phyloP scores from a whole-genome alignment of 257 asterid genomes.

The Scutellaria barbata region DNA sequence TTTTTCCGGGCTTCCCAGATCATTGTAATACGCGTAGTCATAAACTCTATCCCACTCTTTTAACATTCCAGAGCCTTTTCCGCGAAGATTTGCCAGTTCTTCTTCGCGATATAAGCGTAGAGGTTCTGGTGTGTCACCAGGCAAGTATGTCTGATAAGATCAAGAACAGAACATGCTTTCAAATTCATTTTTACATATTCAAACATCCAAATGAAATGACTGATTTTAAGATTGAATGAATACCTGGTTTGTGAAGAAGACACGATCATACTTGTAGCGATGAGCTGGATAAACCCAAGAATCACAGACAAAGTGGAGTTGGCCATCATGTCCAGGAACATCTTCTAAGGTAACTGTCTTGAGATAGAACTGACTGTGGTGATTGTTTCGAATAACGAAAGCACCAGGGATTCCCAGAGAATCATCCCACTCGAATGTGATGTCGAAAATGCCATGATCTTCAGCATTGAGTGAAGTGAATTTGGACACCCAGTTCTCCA shows the following conservation, averaged over 20 bases:
- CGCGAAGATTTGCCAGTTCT: slow-evolving; percentile 73
- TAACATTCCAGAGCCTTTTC: slow-evolving; percentile 60
- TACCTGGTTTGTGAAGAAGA: slow-evolving; percentile 84
- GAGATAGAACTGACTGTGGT: slow-evolving; percentile 74
- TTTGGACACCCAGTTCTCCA: slow-evolving; percentile 70
- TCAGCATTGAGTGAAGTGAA: slow-evolving; percentile 61
- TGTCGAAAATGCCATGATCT: slow-evolving; percentile 51
- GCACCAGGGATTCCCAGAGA: slow-evolving; percentile 81
- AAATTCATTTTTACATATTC: too few species aligned
- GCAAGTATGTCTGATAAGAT: slow-evolving; percentile 63
- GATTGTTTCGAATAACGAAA: slow-evolving; percentile 63
- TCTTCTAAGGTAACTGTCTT: slow-evolving; percentile 61
- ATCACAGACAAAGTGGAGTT: slow-evolving; percentile 68
- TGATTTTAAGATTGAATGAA: neutral
- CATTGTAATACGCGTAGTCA: slow-evolving; percentile 87
- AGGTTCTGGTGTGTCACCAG: slow-evolving; percentile 67
- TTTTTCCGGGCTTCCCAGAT: slow-evolving; percentile 74
- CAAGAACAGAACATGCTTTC: neutral
- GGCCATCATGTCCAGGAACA: slow-evolving; percentile 64
- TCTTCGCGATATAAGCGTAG: slow-evolving; percentile 65
- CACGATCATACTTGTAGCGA: slow-evolving; percentile 63
- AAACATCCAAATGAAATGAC: neutral
- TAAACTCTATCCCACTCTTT: slow-evolving; percentile 94
- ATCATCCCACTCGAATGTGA: slow-evolving; percentile 73
- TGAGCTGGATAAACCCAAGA: slow-evolving; percentile 86